Base-by-base conservation (phyloP, 1,139 yeast species). In the Diutina catenulata region DNA sequence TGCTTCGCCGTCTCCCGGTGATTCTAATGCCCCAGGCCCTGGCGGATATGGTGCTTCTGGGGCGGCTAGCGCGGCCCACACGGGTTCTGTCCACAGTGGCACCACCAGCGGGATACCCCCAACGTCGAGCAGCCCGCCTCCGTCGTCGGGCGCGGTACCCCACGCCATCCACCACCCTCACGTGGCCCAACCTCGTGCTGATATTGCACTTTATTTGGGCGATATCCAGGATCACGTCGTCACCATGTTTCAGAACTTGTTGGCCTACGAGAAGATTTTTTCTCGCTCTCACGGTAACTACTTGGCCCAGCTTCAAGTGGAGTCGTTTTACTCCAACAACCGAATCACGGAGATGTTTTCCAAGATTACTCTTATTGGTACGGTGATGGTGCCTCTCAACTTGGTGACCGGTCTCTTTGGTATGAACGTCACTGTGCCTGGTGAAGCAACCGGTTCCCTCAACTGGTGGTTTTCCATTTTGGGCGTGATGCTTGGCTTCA, bases 141-240 rank as follows among this genome's bases (percentile, higher is more conserved):
- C n/a, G n/a, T n/a, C n/a, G n/a, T n/a, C n/a, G n/a, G n/a, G n/a
- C n/a, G n/a, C n/a, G n/a, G n/a, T n/a, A n/a, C n/a, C n/a, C n/a
- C n/a, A n/a, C n/a, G n/a, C n/a, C n/a, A 21, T 24, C 25, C 25
- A 31, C 15, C 15, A 31, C 16, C 25, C 20, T 7, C 35, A 31
- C 4, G 9, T 20, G 1, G 8, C 24, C 16, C n/a, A 14, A 52
- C 91, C 91, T 41, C 68, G 93, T 51, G 87, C 80, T 14, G 91
- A 81, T 51, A 81, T 81, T 52, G 91, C 91, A 0, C 67, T 91
- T 45, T 91, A 88, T 56, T 62, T 91, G 45, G 96, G 97, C 42
- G 98, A 91, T 76, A 88, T 88, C 51, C 97, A 88, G 62, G 97
- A 88, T 69, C 98, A 88, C 70, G 83, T 88, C 50, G 78, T 88